Evolutionary conservation across 495 filamentous ascomycete species (phyloP).

Genomic region (Hypoxylon trugodes): DNA sequence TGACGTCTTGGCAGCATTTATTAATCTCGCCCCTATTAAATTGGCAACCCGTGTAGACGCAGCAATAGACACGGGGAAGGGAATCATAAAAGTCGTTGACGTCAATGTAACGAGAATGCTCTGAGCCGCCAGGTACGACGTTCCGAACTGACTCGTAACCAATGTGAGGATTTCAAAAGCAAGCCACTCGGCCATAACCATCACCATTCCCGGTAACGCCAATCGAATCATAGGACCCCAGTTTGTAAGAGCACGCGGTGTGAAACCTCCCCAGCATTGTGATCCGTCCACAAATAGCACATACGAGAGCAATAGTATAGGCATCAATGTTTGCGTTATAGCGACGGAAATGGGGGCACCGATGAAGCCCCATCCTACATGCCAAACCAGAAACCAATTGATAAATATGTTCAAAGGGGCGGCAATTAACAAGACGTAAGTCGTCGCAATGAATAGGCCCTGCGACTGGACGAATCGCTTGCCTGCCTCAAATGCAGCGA

Average conservation of each 20-base stretch:
- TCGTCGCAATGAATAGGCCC: slow-evolving; percentile 72
- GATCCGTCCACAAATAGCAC: slow-evolving; percentile 76
- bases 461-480: slow-evolving; percentile 80
- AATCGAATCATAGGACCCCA: slow-evolving; percentile 90
- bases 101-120: slow-evolving; percentile 64
- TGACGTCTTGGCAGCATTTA: slow-evolving; percentile 73
- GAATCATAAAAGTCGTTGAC: slow-evolving; percentile 66
- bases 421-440: slow-evolving; percentile 70
- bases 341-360: slow-evolving; percentile 87
- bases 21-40: slow-evolving; percentile 72
- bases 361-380: slow-evolving; percentile 77
- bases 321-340: slow-evolving; percentile 83
- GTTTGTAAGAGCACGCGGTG: slow-evolving; percentile 71
- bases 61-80: slow-evolving; percentile 69
- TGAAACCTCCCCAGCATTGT: slow-evolving; percentile 89
- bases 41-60: slow-evolving; percentile 71
- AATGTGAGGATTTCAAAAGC: slow-evolving; percentile 85
- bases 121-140: slow-evolving; percentile 71
- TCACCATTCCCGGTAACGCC: slow-evolving; percentile 84
- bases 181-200: slow-evolving; percentile 91
- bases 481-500: slow-evolving; percentile 72
- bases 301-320: slow-evolving; percentile 77
- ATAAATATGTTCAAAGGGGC: slow-evolving; percentile 72
- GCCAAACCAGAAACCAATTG: slow-evolving; percentile 77
- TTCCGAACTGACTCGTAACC: slow-evolving; percentile 73